A percentile compares a stretch with the other conserved stretches of the same genome.
Conservation (phyloP, 2,329 filamentous ascomycete species). For the Cytospora piceae region DNA sequence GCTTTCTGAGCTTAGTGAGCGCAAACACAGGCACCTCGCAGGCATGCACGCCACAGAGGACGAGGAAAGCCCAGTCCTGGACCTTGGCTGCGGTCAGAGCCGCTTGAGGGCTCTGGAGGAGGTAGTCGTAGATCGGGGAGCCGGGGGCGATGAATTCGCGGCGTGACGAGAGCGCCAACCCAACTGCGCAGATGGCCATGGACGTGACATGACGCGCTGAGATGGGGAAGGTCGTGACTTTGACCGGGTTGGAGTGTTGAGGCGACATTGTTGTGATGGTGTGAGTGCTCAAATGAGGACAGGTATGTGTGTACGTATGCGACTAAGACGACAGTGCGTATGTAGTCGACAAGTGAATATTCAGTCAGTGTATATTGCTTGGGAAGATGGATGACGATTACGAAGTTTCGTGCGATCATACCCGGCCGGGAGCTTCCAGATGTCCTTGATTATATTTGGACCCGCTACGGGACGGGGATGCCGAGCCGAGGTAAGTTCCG, state of each 20-base stretch:
- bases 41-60: constrained; percentile 3
- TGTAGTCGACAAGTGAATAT: too few relatives aligned
- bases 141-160: constrained; percentile 25
- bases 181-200: constrained; percentile 7
- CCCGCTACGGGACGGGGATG: too few relatives aligned
- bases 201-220: constrained; percentile 3
- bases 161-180: constrained; percentile 12
- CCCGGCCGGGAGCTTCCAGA: too few relatives aligned
- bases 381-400: too few relatives aligned
- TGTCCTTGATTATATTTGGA: too few relatives aligned
- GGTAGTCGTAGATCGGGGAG: constrained; percentile 11
- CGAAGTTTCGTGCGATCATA: too few relatives aligned
- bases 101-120: constrained; percentile 15
- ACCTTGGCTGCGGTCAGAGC: constrained; percentile 5
- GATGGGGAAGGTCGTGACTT: constrained; percentile 25
- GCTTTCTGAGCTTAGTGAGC: constrained; percentile 22
- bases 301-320: too few relatives aligned
- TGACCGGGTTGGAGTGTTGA: constrained; percentile 16
- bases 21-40: constrained; percentile 26
- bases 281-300: neutral
- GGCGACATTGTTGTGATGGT: constrained; percentile 8
- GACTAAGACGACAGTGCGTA: too few relatives aligned
- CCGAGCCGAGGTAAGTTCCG: too few relatives aligned
- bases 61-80: constrained; percentile 8
- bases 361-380: too few relatives aligned